phyloP scores from a whole-genome alignment of 1,139 yeast genomes.

The Debaryomyces sp. region DNA sequence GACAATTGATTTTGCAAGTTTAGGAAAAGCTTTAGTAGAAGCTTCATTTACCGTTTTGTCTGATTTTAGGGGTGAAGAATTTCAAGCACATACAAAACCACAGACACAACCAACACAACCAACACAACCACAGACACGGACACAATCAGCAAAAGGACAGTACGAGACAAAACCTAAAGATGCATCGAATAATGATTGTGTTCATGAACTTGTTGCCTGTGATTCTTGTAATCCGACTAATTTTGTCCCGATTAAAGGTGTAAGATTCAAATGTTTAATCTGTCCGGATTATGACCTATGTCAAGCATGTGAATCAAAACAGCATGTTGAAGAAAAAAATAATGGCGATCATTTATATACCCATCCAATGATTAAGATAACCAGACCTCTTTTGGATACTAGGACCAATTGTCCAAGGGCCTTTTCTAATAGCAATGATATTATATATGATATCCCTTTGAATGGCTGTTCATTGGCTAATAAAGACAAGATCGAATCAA shows the following conservation, averaged over 20 bases:
- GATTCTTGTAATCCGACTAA: constrained; percentile 41
- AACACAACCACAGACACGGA: not conserved
- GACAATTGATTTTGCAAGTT: constrained; percentile 22
- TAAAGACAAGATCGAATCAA: constrained; percentile 21
- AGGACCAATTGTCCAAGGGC: not conserved
- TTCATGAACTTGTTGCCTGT: constrained; percentile 36
- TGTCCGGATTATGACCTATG: constrained; percentile 64
- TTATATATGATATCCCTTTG: constrained; percentile 32
- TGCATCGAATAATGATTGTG: not conserved
- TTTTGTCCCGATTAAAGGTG: constrained; percentile 45
- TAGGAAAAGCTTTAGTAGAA: constrained; percentile 29
- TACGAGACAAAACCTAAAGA: not conserved
- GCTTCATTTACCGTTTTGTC: constrained; percentile 20
- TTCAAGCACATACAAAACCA: not conserved
- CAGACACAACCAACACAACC: not conserved
- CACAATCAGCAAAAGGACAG: not conserved
- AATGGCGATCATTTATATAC: constrained; percentile 26
- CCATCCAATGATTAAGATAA: constrained; percentile 38
- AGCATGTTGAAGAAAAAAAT: constrained; percentile 14
- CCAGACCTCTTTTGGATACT: not conserved
- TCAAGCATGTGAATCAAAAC: constrained; percentile 44
- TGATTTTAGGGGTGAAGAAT: constrained; percentile 3
- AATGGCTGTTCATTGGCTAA: constrained; percentile 24
- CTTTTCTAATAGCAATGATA: constrained; percentile 12
- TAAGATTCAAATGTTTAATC: constrained; percentile 55